phyloP scores from a whole-genome alignment of 2,329 filamentous ascomycete genomes.

The Ceratocystis ficicola region DNA sequence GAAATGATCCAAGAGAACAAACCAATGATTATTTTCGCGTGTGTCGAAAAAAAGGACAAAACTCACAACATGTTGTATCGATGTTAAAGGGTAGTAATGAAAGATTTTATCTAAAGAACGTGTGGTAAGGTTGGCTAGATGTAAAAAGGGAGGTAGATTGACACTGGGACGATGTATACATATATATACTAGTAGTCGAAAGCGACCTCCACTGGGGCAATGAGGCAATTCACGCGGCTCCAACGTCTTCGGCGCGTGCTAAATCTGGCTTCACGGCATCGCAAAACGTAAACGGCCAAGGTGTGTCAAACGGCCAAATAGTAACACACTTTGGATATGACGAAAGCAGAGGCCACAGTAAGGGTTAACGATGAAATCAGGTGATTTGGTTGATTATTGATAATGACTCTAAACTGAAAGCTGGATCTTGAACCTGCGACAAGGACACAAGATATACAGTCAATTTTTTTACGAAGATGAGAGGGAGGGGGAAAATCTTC shows the following conservation, averaged over 20 bases:
- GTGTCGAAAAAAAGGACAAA: not conserved
- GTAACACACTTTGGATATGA: not conserved
- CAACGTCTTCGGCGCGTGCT: not conserved
- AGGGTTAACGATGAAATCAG: conserved; percentile 3
- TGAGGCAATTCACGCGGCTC: not conserved
- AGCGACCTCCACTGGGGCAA: not conserved
- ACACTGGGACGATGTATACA: not conserved
- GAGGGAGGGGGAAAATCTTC: not conserved
- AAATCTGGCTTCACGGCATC: not conserved
- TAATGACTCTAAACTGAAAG: not conserved
- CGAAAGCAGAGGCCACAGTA: conserved; percentile 1
- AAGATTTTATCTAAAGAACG: not conserved
- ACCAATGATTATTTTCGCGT: not conserved
- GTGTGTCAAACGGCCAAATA: not conserved
- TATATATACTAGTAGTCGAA: not conserved
- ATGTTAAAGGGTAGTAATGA: not conserved
- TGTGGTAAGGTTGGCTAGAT: not conserved
- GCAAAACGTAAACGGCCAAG: not conserved
- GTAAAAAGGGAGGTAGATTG: not conserved
- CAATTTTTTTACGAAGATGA: not conserved
- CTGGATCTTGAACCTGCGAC: not conserved
- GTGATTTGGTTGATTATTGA: not conserved
- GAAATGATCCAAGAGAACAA: not conserved
- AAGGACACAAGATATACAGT: not conserved
- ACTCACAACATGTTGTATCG: not conserved